Base-by-base conservation (phyloP, 805 yeast species). In the Metschnikowia vanudenii region DNA sequence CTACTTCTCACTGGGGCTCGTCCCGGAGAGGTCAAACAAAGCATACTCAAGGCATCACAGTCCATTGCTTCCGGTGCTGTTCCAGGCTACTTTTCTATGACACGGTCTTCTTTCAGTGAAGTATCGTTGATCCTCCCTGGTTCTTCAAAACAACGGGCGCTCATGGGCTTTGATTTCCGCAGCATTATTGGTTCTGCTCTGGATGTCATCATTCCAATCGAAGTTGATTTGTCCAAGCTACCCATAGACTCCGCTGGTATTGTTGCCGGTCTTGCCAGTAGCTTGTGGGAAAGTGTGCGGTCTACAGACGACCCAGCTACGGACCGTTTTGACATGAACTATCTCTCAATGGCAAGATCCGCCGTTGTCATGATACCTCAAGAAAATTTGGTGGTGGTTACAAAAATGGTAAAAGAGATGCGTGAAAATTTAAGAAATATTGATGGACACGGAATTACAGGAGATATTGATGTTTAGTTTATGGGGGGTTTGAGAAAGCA, bases 171-270 rank as follows among this genome's bases (percentile, higher is more conserved):
- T 51, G 63, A 68, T 17, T 60, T 67, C 2, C 65, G 64, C 22
- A 60, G 65, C 38, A 66, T 82, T 37, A 71, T 80, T 44, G 87
- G 88, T 0, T 78, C 85, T 3, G 63, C 75, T 16, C 76, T 74
- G 51, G 88, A 83, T 56, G 66, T 68, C 32, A 73, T 81, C 40
- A 67, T 75, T n/a, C 87, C 88, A 0, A 65, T 82, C 4, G 66
- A 75, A 1, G 74, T 83, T 17, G 82, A 82, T 57, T 69, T 82
- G 48, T 65, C 73, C 12, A 63, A 65, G 24, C 58, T 82, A 19
- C 87, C 87, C 0, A 61, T 78, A 14, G 82, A 82, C 59, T 68
- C 80, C 7, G 80, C 82, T 18, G 88, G 88, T 34, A 80, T 83
- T 40, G 86, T 82, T 1, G 81, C 86, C 0, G 85, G 85, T 1